Base-by-base conservation (phyloP, 352 stramenopile genomes). In the Phytopythium litorale region DNA sequence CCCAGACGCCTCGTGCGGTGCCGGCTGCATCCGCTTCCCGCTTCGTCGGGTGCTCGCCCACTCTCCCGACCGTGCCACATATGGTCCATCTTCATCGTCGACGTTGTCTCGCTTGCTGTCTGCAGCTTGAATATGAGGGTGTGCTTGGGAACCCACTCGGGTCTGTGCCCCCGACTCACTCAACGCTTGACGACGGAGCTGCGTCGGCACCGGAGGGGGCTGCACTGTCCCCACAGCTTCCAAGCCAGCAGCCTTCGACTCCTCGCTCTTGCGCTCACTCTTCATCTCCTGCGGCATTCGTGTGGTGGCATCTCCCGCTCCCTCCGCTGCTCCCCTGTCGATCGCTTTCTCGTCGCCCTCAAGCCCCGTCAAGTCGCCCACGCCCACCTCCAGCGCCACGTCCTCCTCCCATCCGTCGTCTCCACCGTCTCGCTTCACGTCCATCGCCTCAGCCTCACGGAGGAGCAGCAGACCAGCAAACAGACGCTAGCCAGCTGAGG, bases 21-120 rank as follows among this genome's bases (percentile, higher is more conserved):
- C 53, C 23, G 63, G 53, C 2, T 9, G 40, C 5, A 32, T 45
- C 58, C 62, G 57, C 35, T 50, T 66, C 46, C 60, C 70, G 15
- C 46, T 69, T 23, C 66, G 59, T 60, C 70, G 62, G 0, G 63
- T 62, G 46, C 70, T 77, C 30, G 46, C 56, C 70, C 66, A 77
- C 57, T 76, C 70, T 4, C 33, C 46, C 0, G n/a, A 11, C 33
- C 33, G n/a, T 12, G 23, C 11, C 32, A 12, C 11, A 32, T 4
- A 12, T 1, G n/a, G 0, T 52, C 13, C 7, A 3, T 19, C 45
- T 6, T 1, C 21, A 19, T 52, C 45, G 15, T 30, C n/a, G 12
- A 19, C 7, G 7, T 19, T 23, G 28, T 32, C 23, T 30, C 12
- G 11, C n/a, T 52, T 49, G 19, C 43, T 49, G 5, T 49, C 43